These are phyloP conservation scores for Pisolithus sp. DNA, from an alignment of 768 basidiomycete genomes.

Conservation along the genomic window DNA sequence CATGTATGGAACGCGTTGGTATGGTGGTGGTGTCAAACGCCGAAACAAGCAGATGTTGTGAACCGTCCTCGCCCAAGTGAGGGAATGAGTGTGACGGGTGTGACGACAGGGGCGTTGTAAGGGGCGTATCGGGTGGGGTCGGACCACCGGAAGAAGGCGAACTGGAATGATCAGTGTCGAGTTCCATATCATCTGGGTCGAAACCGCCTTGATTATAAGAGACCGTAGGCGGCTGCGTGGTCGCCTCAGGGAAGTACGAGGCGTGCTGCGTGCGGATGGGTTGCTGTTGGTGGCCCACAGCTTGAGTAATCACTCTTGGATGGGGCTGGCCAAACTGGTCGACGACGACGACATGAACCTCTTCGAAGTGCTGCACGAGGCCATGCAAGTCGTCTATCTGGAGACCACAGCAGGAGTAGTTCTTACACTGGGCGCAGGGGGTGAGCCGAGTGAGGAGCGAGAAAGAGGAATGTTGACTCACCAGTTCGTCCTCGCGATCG, in stretches of 20 bases:
- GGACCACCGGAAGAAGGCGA: conserved; percentile 39
- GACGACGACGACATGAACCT: conserved; percentile 77
- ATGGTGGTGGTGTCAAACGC: conserved; percentile 52
- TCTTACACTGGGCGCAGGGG: conserved; percentile 50
- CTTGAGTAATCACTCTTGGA: conserved; percentile 16
- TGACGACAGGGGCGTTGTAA: conserved; percentile 36
- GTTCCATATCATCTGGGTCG: conserved; percentile 79
- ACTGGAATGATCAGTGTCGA: conserved; percentile 57
- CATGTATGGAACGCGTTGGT: conserved; percentile 35
- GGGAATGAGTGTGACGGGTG: conserved; percentile 27
- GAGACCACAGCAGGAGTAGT: conserved; percentile 87
- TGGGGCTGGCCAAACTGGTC: conserved; percentile 36
- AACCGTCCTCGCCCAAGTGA: conserved; percentile 23
- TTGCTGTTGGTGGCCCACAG: conserved; percentile 30
- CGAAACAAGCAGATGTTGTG: conserved; percentile 33
- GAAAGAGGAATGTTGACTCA: conserved; percentile 28
- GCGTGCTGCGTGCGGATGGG: conserved; percentile 28
- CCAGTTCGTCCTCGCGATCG: conserved; percentile 68
- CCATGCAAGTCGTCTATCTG: conserved; percentile 72
- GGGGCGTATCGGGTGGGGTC: conserved; percentile 39
- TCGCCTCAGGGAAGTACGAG: conserved; percentile 22
- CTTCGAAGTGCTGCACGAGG: conserved; percentile 88
- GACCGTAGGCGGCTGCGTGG: conserved; percentile 20
- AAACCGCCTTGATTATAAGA: conserved; percentile 37
- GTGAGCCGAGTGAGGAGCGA: not conserved